Conservation (phyloP, 768 basidiomycete species). For the Collybiopsis confluens region DNA sequence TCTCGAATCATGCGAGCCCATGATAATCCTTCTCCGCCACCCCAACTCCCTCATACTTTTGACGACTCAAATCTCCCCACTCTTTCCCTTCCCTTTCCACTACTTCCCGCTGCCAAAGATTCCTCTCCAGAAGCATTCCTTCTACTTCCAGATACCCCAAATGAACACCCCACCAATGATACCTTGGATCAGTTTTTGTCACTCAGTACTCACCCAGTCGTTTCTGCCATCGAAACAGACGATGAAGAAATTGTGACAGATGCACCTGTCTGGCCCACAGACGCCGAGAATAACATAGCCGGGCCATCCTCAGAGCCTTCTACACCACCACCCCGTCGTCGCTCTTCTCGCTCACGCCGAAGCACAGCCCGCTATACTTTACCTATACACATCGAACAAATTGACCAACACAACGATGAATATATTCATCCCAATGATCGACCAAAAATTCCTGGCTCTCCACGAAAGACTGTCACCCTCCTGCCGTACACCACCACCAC, state of each 20-base stretch:
- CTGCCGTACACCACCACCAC: background rate
- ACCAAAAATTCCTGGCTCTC: background rate
- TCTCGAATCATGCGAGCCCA: conserved; percentile 63
- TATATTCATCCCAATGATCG: background rate
- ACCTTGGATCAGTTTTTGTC: background rate
- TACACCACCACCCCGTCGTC: conserved; percentile 24
- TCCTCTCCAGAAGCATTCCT: background rate
- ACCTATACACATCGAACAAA: conserved; percentile 14
- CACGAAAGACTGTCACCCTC: conserved; percentile 1
- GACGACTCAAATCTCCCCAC: conserved; percentile 13
- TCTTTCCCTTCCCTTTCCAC: background rate
- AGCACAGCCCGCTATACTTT: conserved; percentile 25
- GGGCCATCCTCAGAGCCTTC: conserved; percentile 1
- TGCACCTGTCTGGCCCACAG: conserved; percentile 4
- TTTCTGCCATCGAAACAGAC: conserved; percentile 1
- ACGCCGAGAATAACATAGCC: background rate
- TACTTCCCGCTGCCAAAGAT: background rate
- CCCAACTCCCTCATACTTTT: conserved; percentile 15
- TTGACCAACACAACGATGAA: background rate
- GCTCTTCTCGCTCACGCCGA: conserved; percentile 36
- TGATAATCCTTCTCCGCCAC: conserved; percentile 74
- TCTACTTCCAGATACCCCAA: conserved; percentile 9
- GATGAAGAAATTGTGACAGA: conserved; percentile 16
- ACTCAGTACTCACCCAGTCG: background rate
- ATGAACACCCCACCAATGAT: conserved; percentile 2